Conservation (phyloP, 1,139 yeast genomes). For the Groenewaldozyma auringiensis region DNA sequence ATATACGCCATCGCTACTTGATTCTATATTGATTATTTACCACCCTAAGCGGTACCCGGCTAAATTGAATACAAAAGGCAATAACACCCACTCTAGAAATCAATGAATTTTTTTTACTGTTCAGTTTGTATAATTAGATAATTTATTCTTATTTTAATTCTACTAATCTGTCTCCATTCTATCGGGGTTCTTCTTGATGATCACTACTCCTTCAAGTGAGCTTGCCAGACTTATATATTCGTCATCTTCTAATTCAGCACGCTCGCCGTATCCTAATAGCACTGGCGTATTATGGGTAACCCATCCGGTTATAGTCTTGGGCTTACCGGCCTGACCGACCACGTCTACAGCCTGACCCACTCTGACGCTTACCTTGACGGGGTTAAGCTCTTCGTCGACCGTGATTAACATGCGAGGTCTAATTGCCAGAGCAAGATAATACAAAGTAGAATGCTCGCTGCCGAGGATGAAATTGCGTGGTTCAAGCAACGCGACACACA, state of each 20-base stretch:
- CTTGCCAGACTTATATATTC: slow-evolving; percentile 80
- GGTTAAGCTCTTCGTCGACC: slow-evolving; percentile 80
- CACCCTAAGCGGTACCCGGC: too few relatives aligned
- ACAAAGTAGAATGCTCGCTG: slow-evolving; percentile 73
- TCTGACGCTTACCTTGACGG: slow-evolving; percentile 89
- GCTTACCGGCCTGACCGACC: slow-evolving; percentile 98
- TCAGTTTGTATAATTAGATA: too few relatives aligned
- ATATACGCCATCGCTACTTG: too few relatives aligned
- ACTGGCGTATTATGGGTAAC: slow-evolving; percentile 98
- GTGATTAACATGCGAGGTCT: slow-evolving; percentile 92
- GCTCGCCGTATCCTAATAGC: slow-evolving; percentile 82
- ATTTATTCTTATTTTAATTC: slow-evolving; percentile 1
- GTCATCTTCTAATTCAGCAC: slow-evolving; percentile 94
- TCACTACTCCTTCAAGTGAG: slow-evolving; percentile 87
- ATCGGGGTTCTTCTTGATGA: slow-evolving; percentile 85
- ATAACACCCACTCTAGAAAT: too few relatives aligned
- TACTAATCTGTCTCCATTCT: slow-evolving; percentile 59
- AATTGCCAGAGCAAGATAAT: slow-evolving; percentile 79
- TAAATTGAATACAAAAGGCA: too few relatives aligned
- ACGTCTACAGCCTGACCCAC: slow-evolving; percentile 99
- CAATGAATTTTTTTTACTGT: too few relatives aligned
- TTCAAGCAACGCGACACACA: slow-evolving; percentile 74
- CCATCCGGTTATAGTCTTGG: slow-evolving; percentile 98
- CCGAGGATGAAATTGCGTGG: slow-evolving; percentile 62
- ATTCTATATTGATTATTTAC: too few relatives aligned